These are phyloP conservation scores for Collybia sordida DNA, from an alignment of 768 basidiomycete species.

Conservation along the genomic window DNA sequence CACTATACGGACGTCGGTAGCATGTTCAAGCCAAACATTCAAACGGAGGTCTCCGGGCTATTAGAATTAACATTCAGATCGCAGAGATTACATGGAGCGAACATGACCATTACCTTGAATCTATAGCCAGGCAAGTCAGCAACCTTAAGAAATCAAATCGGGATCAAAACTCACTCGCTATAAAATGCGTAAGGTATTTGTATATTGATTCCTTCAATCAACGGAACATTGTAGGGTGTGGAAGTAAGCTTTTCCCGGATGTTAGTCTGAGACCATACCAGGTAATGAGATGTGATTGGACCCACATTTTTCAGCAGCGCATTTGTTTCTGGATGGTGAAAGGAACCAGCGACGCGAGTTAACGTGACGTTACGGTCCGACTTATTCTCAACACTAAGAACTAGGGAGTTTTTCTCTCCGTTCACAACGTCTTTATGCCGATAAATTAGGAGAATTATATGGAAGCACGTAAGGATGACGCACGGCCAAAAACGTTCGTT, in stretches of 20 bases:
- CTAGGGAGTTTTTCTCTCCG: slow-evolving; percentile 73
- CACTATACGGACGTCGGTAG: slow-evolving; percentile 48
- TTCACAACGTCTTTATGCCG: slow-evolving; percentile 71
- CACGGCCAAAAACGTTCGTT: slow-evolving; percentile 75
- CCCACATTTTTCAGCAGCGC: slow-evolving; percentile 74
- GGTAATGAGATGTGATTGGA: not conserved
- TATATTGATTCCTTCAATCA: slow-evolving; percentile 57
- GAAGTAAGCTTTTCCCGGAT: slow-evolving; percentile 50
- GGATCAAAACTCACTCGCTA: slow-evolving; percentile 65
- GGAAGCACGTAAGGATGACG: slow-evolving; percentile 25
- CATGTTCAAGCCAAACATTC: slow-evolving; percentile 75
- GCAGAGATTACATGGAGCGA: not conserved
- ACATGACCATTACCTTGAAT: slow-evolving; percentile 51
- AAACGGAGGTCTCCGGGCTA: slow-evolving; percentile 78
- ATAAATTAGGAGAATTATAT: slow-evolving; percentile 10
- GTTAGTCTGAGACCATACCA: not conserved
- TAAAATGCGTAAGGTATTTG: slow-evolving; percentile 72
- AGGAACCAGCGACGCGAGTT: slow-evolving; percentile 60
- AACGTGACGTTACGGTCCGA: slow-evolving; percentile 73
- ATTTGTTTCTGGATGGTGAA: slow-evolving; percentile 64
- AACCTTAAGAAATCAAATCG: not conserved
- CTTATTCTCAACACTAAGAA: slow-evolving; percentile 71
- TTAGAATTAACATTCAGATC: slow-evolving; percentile 5
- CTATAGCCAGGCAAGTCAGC: slow-evolving; percentile 29
- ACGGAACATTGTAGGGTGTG: slow-evolving; percentile 47